A percentile compares a stretch with the other conserved stretches of the same genome.
Evolutionary conservation across 2,329 filamentous ascomycete genomes (phyloP).

Genomic region (Nemania sp.): DNA sequence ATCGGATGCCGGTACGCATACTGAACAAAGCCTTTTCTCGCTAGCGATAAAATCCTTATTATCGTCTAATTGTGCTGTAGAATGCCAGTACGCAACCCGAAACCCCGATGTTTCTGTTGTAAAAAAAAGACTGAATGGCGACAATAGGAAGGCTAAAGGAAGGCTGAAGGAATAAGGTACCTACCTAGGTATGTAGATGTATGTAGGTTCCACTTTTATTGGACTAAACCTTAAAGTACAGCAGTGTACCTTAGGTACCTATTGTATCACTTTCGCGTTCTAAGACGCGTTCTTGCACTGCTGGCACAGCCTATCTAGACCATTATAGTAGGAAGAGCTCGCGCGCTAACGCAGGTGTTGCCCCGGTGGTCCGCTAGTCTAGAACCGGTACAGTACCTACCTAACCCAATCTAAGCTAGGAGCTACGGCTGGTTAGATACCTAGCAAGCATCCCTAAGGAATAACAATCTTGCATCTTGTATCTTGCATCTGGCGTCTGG

Average conservation of each 20-base stretch:
- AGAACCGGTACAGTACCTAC: neutral
- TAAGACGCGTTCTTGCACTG: conserved; percentile 21
- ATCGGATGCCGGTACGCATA: conserved; percentile 64
- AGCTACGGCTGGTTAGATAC: too few relatives aligned
- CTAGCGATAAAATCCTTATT: neutral
- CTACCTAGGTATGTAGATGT: too few relatives aligned
- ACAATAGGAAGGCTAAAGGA: conserved; percentile 25
- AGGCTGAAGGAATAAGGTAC: too few relatives aligned
- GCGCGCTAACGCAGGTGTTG: conserved; percentile 21
- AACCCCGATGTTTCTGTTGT: conserved; percentile 2
- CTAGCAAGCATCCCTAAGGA: conserved; percentile 9
- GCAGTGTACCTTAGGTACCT: neutral
- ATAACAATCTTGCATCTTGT: conserved; percentile 24
- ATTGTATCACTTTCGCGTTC: conserved; percentile 19
- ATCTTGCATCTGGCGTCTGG: too few relatives aligned
- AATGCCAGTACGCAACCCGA: neutral
- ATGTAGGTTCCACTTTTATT: conserved; percentile 30
- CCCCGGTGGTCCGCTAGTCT: conserved; percentile 1
- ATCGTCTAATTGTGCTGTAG: neutral
- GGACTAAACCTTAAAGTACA: neutral
- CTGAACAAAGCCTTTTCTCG: conserved; percentile 24
- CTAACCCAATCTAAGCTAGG: conserved; percentile 5
- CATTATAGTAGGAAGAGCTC: too few relatives aligned
- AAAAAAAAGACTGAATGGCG: conserved; percentile 19
- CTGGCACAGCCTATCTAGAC: too few relatives aligned